phyloP scores from a whole-genome alignment of 768 basidiomycete genomes.

The Trametes maxima region DNA sequence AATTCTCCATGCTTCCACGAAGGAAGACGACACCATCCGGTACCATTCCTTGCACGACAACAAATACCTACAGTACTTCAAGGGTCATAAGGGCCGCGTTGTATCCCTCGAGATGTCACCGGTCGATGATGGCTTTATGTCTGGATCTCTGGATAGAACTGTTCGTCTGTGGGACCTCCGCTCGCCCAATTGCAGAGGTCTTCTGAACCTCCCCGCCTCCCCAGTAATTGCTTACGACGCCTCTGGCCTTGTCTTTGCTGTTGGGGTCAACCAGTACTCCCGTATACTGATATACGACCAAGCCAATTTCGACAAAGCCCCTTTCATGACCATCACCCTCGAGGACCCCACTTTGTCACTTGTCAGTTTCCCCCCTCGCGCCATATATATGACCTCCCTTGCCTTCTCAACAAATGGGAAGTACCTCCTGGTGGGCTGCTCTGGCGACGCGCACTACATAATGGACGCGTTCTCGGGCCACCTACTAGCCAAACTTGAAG shows the following conservation, averaged over 20 bases:
- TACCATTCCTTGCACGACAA: slow-evolving; percentile 97
- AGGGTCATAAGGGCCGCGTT: slow-evolving; percentile 89
- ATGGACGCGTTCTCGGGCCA: slow-evolving; percentile 88
- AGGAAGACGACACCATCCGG: slow-evolving; percentile 91
- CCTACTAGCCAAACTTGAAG: slow-evolving; percentile 83
- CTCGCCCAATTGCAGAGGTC: slow-evolving; percentile 72
- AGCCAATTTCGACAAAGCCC: slow-evolving; percentile 87
- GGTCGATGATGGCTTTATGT: slow-evolving; percentile 94
- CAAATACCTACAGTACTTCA: slow-evolving; percentile 94
- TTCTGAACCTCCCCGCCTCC: slow-evolving; percentile 70
- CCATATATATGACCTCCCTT: slow-evolving; percentile 89
- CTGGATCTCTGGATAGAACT: slow-evolving; percentile 90
- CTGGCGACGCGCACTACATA: slow-evolving; percentile 90
- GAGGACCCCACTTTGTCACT: slow-evolving; percentile 77
- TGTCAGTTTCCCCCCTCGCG: slow-evolving; percentile 83
- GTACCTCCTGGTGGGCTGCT: slow-evolving; percentile 89
- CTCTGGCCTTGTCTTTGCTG: slow-evolving; percentile 82
- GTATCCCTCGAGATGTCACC: slow-evolving; percentile 91
- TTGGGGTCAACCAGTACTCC: slow-evolving; percentile 79
- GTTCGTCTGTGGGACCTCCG: slow-evolving; percentile 97
- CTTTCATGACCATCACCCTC: slow-evolving; percentile 82
- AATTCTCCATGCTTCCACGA: slow-evolving; percentile 90
- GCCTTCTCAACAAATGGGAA: slow-evolving; percentile 90
- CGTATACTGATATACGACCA: slow-evolving; percentile 86
- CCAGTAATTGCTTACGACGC: slow-evolving; percentile 87